These are phyloP conservation scores for Aspergillus clavatus DNA, from an alignment of 2,329 filamentous ascomycete species.

Conservation along the genomic window DNA sequence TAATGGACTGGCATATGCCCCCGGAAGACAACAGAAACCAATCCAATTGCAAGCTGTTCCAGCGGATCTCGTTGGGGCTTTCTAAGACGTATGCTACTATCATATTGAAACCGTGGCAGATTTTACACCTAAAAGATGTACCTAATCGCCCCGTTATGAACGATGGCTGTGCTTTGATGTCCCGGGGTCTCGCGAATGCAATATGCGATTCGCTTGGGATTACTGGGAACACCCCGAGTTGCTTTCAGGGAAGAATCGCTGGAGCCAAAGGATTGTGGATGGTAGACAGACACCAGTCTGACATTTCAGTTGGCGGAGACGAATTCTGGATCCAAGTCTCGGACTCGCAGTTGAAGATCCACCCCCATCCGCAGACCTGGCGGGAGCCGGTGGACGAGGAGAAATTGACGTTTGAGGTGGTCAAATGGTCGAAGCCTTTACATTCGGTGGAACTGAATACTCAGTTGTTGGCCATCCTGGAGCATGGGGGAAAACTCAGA, in stretches of 20 bases:
- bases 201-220: conserved; percentile 45
- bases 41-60: conserved; percentile 43
- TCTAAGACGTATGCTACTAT: conserved; percentile 43
- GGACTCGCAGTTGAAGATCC: conserved; percentile 55
- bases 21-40: conserved; percentile 31
- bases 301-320: conserved; percentile 21
- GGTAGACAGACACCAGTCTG: conserved; percentile 41
- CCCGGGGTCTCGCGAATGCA: conserved; percentile 44
- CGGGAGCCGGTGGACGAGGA: conserved; percentile 33
- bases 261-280: conserved; percentile 61
- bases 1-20: conserved; percentile 47
- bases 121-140: conserved; percentile 31
- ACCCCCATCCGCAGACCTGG: conserved; percentile 36
- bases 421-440: conserved; percentile 44
- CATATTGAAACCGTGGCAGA: conserved; percentile 32
- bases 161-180: conserved; percentile 53
- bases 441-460: conserved; percentile 47
- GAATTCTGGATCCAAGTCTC: conserved; percentile 53
- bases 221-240: conserved; percentile 42
- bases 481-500: conserved; percentile 46
- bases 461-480: conserved; percentile 53
- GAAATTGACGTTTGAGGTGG: conserved; percentile 55
- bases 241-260: conserved; percentile 54
- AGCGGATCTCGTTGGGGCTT: conserved; percentile 40
- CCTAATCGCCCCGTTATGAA: conserved; percentile 39